These are phyloP conservation scores for Geotrichum aggregatum DNA, from an alignment of 1,139 yeast species.

Conservation along the genomic window DNA sequence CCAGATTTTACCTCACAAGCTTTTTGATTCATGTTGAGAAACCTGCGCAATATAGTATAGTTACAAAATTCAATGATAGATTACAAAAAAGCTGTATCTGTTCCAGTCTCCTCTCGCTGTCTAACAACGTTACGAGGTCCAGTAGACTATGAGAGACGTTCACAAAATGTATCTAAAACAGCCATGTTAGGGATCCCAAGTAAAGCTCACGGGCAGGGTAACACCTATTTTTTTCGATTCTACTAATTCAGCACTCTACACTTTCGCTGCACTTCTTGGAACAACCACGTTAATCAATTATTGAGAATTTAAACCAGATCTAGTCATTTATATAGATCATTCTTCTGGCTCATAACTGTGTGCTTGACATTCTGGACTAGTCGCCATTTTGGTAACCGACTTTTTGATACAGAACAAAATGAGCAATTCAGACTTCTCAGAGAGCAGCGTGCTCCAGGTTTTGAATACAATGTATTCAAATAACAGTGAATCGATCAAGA, in stretches of 20 bases:
- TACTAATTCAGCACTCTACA: not conserved
- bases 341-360: not conserved
- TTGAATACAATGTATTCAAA: constrained; percentile 59
- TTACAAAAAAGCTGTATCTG: too few species aligned
- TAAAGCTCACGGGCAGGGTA: not conserved
- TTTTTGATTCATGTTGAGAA: too few species aligned
- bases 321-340: not conserved
- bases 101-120: too few species aligned
- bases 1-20: too few species aligned
- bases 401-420: not conserved
- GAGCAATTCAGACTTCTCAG: constrained; percentile 16
- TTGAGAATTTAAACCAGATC: not conserved
- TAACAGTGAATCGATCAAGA: constrained; percentile 48
- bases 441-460: constrained; percentile 42
- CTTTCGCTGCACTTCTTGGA: not conserved
- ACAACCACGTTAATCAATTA: not conserved
- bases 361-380: too few species aligned
- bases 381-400: not conserved
- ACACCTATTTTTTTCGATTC: not conserved
- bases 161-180: too few species aligned
- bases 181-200: too few species aligned
- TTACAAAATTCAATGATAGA: too few species aligned
- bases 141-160: too few species aligned
- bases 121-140: too few species aligned
- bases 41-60: too few species aligned